Evolutionary conservation across 2,329 filamentous ascomycete genomes (phyloP).

Genomic region (Arthrobotrys entomopaga): DNA sequence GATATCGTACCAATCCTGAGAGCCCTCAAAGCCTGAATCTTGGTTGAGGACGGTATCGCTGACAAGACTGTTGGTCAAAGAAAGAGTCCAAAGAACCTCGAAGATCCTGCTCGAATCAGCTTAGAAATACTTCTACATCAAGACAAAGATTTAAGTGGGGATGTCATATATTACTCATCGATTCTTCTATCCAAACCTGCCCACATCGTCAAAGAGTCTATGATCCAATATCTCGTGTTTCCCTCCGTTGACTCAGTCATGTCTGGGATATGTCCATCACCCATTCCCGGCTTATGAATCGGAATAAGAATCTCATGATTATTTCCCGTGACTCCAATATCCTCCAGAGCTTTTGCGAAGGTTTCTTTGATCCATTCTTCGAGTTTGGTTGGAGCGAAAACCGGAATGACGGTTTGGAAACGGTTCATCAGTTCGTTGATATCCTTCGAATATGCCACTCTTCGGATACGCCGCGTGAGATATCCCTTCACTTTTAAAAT

Average conservation of each 20-base stretch:
- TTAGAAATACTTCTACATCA: no score
- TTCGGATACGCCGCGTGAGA: conserved; percentile 58
- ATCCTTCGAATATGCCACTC: conserved; percentile 50
- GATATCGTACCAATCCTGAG: conserved; percentile 31
- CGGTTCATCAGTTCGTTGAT: conserved; percentile 53
- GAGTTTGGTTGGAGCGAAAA: conserved; percentile 46
- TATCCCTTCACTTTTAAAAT: conserved; percentile 54
- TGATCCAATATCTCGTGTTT: conserved; percentile 56
- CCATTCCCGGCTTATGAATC: conserved; percentile 48
- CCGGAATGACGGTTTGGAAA: conserved; percentile 56
- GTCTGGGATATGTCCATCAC: conserved; percentile 34
- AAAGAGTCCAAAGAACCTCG: conserved; percentile 56
- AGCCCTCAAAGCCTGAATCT: background rate
- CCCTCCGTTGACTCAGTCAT: conserved; percentile 2
- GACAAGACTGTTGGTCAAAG: conserved; percentile 12
- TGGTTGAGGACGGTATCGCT: conserved; percentile 9
- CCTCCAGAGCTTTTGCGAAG: conserved; percentile 44
- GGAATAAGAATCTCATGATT: conserved; percentile 51
- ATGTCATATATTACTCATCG: conserved; percentile 55
- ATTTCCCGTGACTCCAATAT: conserved; percentile 19
- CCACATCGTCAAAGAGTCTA: conserved; percentile 57
- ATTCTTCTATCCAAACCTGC: conserved; percentile 56
- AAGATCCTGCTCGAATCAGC: conserved; percentile 45
- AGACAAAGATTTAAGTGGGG: background rate
- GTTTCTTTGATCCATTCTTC: conserved; percentile 54